A percentile compares a stretch with the other conserved stretches of the same genome.
Conservation (phyloP, 2,329 filamentous ascomycete genomes). For the Pseudogymnoascus sp. region DNA sequence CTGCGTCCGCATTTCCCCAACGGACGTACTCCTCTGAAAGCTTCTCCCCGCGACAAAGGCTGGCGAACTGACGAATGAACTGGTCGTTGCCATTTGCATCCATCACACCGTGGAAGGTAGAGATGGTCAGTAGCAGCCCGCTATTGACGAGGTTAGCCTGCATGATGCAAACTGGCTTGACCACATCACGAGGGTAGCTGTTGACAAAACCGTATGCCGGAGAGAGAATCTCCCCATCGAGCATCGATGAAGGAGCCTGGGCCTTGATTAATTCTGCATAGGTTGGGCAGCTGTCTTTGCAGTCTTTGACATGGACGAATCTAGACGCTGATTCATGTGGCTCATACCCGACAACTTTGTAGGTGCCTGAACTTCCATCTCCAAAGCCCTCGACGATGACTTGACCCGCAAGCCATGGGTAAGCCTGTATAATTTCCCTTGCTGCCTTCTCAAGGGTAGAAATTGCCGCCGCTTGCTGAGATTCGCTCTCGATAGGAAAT, state of each 20-base stretch:
- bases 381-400: constrained; percentile 1
- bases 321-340: not conserved
- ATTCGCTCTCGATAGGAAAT: not conserved
- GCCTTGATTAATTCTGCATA: not conserved
- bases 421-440: not conserved
- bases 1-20: not conserved
- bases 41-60: not conserved
- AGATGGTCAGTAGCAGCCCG: not conserved
- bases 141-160: not conserved
- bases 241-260: not conserved
- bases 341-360: not conserved
- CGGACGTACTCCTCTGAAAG: not conserved
- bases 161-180: not conserved
- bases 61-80: not conserved
- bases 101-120: not conserved
- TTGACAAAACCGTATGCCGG: not conserved
- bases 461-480: not conserved
- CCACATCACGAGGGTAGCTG: not conserved
- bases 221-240: not conserved
- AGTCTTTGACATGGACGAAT: not conserved
- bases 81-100: constrained; percentile 1
- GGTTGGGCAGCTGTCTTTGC: not conserved
- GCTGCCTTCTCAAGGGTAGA: not conserved
- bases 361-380: constrained; percentile 8
- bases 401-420: constrained; percentile 12